Evolutionary conservation across 2,329 filamentous ascomycete genomes (phyloP), one percentile per base, ranked within the genome.

Genomic region (Curvularia hawaiiensis): DNA sequence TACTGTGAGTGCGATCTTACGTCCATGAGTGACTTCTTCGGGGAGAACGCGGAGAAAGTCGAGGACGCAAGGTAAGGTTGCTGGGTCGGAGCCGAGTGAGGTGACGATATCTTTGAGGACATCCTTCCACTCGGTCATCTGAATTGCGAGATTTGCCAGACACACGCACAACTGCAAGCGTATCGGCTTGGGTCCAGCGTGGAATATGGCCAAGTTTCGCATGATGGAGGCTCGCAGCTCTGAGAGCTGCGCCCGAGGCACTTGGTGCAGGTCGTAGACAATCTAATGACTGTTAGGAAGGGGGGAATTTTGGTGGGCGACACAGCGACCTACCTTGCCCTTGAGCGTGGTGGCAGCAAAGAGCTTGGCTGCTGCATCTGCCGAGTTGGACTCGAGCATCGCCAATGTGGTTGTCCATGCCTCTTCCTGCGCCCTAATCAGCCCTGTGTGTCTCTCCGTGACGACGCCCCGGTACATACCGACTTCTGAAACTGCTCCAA

Each of bases 1-100:
- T 95, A 97, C 93, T 87, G 92, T 93, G 81, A 99, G 85, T 84
- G 92, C 97, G 85, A 99, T 97, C 83, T 98, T 99, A 80, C 95
- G 92, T 81, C 95, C 95, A 84, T 99, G 94, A 69, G 91, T 98
- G 74, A 99, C 95, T 85, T 99, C 95, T 83, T 99, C 95, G 55
- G 95, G 95, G 65, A 99, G 88, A 71, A 99, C 93, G 78, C 92
- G 92, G 65, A 99, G 84, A 78, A 99, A 99, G 78, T 99, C 95
- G 73, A 99, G 84, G 71, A 98, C 90, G 77, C 90, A 95, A 64
- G 92, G 87, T 70, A 95, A 87, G 75, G 90, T 92, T 72, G 88
- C 87, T 59, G 89, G 86, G 71, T 90, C 89, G 75, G 85, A 86
- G 65, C 90, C 89, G 55, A 98, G 85, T 43, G 90, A 85, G 54